phyloP scores from a whole-genome alignment of 139 green algal species.

The Coelastrella sp. region DNA sequence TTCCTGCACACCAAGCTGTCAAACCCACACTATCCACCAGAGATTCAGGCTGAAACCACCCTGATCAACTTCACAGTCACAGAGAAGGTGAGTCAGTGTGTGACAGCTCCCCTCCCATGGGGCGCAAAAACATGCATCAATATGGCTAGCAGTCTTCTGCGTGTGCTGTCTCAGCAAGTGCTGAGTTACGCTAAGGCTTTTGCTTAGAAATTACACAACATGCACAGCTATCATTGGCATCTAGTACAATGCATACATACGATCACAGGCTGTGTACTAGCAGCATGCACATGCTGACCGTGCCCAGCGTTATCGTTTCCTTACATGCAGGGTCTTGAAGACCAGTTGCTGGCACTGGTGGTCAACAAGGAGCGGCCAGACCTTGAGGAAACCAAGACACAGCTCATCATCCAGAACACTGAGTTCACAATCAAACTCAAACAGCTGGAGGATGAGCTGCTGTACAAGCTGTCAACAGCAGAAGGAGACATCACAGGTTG shows the following conservation, averaged over 20 bases:
- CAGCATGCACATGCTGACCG: too few species aligned
- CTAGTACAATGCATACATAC: too few species aligned
- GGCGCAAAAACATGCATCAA: too few species aligned
- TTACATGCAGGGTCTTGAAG: slow-evolving; percentile 73
- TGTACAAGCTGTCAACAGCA: slow-evolving; percentile 88
- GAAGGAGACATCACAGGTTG: slow-evolving; percentile 89
- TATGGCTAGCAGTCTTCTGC: too few species aligned
- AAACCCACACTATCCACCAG: slow-evolving; percentile 90
- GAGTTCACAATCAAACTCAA: slow-evolving; percentile 95
- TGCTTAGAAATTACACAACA: too few species aligned
- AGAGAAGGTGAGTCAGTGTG: slow-evolving; percentile 58
- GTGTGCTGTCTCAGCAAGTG: neutral
- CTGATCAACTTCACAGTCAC: slow-evolving; percentile 94
- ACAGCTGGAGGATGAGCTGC: slow-evolving; percentile 86
- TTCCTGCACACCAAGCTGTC: slow-evolving; percentile 94
- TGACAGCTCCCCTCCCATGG: too few species aligned
- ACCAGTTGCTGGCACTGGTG: slow-evolving; percentile 91
- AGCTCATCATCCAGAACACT: slow-evolving; percentile 91
- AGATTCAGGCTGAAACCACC: slow-evolving; percentile 91
- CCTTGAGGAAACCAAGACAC: slow-evolving; percentile 91
- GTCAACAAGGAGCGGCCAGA: slow-evolving; percentile 93
- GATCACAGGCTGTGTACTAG: too few species aligned
- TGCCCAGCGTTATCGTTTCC: neutral
- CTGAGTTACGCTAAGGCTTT: too few species aligned
- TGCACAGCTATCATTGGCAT: too few species aligned